Evolutionary conservation across 2,329 filamentous ascomycete species (phyloP).

Genomic region (Colletotrichum nymphaeae): DNA sequence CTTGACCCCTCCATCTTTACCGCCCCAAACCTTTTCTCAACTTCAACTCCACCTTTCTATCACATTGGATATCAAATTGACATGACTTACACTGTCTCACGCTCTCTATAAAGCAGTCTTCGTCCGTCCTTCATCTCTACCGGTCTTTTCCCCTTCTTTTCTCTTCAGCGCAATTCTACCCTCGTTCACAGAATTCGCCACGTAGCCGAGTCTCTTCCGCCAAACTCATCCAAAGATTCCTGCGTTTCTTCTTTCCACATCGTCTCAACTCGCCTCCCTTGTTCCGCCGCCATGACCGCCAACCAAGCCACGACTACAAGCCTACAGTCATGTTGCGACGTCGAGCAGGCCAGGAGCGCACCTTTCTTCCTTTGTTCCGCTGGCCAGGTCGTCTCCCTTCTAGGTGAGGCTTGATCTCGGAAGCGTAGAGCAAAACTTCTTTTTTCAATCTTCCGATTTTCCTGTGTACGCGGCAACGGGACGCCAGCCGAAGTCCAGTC

Average conservation of each 20-base stretch:
- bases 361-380: conserved; percentile 30
- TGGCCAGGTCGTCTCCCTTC: conserved; percentile 11
- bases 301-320: not conserved
- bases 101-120: conserved; percentile 33
- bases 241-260: conserved; percentile 15
- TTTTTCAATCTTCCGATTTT: conserved; percentile 15
- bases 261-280: conserved; percentile 31
- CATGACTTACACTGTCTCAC: not conserved
- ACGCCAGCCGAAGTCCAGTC: conserved; percentile 18
- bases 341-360: conserved; percentile 34
- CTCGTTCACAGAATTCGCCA: conserved; percentile 33
- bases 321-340: conserved; percentile 2
- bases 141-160: not conserved
- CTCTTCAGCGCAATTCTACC: conserved; percentile 36
- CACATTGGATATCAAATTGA: not conserved
- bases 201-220: conserved; percentile 32
- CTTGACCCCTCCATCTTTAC: conserved; percentile 25
- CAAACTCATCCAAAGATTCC: conserved; percentile 25
- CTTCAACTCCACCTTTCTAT: conserved; percentile 27
- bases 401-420: not conserved
- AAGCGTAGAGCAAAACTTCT: conserved; percentile 18
- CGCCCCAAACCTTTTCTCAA: conserved; percentile 35
- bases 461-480: conserved; percentile 16
- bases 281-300: conserved; percentile 23
- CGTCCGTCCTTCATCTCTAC: conserved; percentile 1